Evolutionary conservation across 768 basidiomycete species (phyloP), one percentile per base, ranked within the genome.

Genomic region (Trichaptum fuscoviolaceum): DNA sequence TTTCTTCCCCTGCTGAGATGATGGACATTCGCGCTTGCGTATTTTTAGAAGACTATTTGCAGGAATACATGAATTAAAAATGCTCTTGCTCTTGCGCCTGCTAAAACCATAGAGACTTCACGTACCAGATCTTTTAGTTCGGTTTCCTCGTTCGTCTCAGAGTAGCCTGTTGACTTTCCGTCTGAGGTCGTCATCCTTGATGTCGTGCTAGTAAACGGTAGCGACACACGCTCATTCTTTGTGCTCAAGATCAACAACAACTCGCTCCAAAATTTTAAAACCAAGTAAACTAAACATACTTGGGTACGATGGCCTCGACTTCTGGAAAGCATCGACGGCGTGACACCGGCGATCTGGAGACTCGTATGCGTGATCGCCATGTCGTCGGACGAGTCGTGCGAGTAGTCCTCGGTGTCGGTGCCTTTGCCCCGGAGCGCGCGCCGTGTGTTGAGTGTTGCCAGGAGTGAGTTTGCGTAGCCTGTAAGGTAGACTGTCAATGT

Each of bases 381-480:
- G 42, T 52, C 42, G 15, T 52, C 42, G 10, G 42, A 52, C 2
- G 42, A 52, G 4, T 61, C 59, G 15, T 61, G 9, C 23, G 59
- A 61, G 15, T 34, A 25, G 12, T 3, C 30, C 15, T 62, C 65
- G 17, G 30, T 6, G 25, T 64, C 65, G 34, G 57, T 57, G 1
- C 30, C 63, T 7, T 63, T 67, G n/a, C 65, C 70, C 7, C 77
- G 76, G 25, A 82, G 65, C 20, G 74, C 72, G 18, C 72, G 74
- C 52, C 82, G 77, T 36, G 76, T 78, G 36, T 83, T 83, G 27
- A 83, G 73, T 1, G 78, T 76, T 18, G 81, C 82, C 7, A 83
- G 78, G 12, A 82, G 71, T 65, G 81, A 81, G 69, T 82, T 82
- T 17, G 81, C 80, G 58, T 81, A 83, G n/a, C 82, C 81, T 83